Conservation (phyloP, 495 filamentous ascomycete genomes). For the Daldinia grandis region DNA sequence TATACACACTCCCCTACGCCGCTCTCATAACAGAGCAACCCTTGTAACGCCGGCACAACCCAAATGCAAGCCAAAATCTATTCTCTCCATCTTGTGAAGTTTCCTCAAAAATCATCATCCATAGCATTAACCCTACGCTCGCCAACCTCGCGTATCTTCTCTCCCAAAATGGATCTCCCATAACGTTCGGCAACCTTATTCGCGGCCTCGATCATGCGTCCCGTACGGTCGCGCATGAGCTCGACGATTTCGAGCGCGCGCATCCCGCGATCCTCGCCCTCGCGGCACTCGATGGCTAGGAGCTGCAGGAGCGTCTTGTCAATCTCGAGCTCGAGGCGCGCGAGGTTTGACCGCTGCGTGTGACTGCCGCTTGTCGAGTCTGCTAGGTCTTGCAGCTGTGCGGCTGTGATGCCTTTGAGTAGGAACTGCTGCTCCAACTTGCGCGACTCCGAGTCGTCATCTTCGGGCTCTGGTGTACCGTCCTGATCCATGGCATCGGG, state of each 20-base stretch:
- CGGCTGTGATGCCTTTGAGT: constrained; percentile 72
- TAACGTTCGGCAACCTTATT: constrained; percentile 84
- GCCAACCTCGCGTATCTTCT: constrained; percentile 84
- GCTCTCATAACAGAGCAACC: neutral
- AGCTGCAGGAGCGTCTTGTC: constrained; percentile 91
- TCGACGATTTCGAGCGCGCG: constrained; percentile 85
- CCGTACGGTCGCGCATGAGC: constrained; percentile 78
- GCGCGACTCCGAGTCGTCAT: constrained; percentile 50
- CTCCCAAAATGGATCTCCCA: constrained; percentile 75
- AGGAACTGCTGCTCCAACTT: constrained; percentile 80
- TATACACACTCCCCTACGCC: neutral
- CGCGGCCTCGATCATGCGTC: constrained; percentile 86
- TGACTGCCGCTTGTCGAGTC: constrained; percentile 64
- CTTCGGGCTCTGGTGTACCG: constrained; percentile 44
- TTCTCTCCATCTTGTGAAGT: too few species aligned
- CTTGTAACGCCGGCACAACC: neutral
- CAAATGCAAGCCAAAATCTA: neutral
- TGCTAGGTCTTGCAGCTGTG: constrained; percentile 76
- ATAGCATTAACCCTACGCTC: constrained; percentile 69
- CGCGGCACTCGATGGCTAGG: constrained; percentile 87
- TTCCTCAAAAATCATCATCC: constrained; percentile 55
- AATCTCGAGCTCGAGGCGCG: constrained; percentile 76
- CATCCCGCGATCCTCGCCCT: constrained; percentile 92
- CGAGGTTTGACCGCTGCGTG: constrained; percentile 72
- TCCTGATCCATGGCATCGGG: constrained; percentile 49